A percentile compares a stretch with the other conserved stretches of the same genome.
Evolutionary conservation across 2,329 filamentous ascomycete genomes (phyloP).

Genomic region (Penicillium freii): DNA sequence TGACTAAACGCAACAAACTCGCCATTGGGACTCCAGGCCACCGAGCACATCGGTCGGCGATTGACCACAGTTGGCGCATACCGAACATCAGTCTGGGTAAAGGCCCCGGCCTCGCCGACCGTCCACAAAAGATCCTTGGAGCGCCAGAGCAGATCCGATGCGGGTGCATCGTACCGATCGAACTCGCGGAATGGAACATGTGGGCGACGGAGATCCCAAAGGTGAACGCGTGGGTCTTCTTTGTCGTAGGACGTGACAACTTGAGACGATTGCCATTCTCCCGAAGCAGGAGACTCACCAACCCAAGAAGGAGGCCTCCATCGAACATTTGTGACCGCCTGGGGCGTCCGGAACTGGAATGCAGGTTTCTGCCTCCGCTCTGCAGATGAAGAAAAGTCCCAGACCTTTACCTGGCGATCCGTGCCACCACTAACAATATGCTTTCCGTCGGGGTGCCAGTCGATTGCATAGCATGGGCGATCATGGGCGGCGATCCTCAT

Average conservation of each 20-base stretch:
- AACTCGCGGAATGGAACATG: slow-evolving; percentile 63
- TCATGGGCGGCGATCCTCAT: slow-evolving; percentile 63
- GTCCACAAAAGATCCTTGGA: slow-evolving; percentile 65
- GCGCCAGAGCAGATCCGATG: slow-evolving; percentile 63
- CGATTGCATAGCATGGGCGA: slow-evolving; percentile 59
- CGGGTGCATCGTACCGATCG: slow-evolving; percentile 53
- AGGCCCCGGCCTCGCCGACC: slow-evolving; percentile 59
- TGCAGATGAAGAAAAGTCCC: slow-evolving; percentile 59
- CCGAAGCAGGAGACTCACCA: slow-evolving; percentile 50
- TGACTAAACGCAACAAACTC: slow-evolving; percentile 57
- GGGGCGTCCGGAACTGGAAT: slow-evolving; percentile 59
- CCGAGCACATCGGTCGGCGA: slow-evolving; percentile 55
- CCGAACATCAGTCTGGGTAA: slow-evolving; percentile 62
- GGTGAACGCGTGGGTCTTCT: slow-evolving; percentile 59
- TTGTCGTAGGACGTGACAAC: slow-evolving; percentile 62
- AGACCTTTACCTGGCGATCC: slow-evolving; percentile 62
- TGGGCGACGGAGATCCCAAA: slow-evolving; percentile 64
- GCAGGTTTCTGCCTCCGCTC: slow-evolving; percentile 58
- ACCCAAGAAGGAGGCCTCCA: slow-evolving; percentile 62
- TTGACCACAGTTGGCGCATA: slow-evolving; percentile 60
- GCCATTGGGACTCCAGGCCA: slow-evolving; percentile 58
- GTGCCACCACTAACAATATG: slow-evolving; percentile 62
- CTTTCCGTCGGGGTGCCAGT: slow-evolving; percentile 67
- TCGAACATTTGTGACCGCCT: slow-evolving; percentile 60
- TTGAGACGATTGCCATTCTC: slow-evolving; percentile 60